A percentile compares a stretch with the other conserved stretches of the same genome.
Conservation (phyloP, 164 flowering plant species). For the Magnolia sinica region DNA sequence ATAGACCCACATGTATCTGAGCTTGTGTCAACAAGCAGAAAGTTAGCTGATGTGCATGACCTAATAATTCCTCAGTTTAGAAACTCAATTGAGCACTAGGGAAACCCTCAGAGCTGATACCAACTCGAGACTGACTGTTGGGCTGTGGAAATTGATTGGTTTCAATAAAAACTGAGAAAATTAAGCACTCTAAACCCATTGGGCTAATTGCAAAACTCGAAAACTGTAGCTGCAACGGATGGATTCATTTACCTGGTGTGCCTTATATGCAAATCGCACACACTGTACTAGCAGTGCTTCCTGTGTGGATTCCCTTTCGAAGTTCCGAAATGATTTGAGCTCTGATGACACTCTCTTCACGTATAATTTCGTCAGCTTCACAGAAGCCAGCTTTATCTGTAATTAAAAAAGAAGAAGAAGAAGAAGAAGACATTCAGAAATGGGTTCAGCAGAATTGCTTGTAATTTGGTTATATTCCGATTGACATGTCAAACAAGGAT, state of each 20-base stretch:
- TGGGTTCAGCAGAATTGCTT: neutral
- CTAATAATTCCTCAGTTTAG: too few species aligned
- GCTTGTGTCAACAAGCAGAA: neutral
- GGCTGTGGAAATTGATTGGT: neutral
- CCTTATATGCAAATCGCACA: conserved; percentile 60
- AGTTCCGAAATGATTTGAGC: conserved; percentile 36
- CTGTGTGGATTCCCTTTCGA: conserved; percentile 51
- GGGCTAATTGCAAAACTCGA: neutral
- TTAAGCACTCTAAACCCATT: neutral
- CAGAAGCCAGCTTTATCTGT: conserved; percentile 64
- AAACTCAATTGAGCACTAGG: too few species aligned
- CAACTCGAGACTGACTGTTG: neutral
- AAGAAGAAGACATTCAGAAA: neutral
- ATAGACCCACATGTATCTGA: neutral
- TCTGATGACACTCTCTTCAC: conserved; percentile 61
- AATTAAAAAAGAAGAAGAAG: neutral
- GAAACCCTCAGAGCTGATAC: too few species aligned
- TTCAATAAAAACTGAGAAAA: neutral
- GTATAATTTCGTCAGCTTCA: conserved; percentile 54
- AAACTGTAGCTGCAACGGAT: neutral
- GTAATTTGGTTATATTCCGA: neutral
- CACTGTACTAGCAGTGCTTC: conserved; percentile 68
- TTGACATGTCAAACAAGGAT: neutral
- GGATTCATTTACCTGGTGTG: conserved; percentile 52
- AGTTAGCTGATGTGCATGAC: neutral